Base-by-base conservation (phyloP, 768 basidiomycete species). In the Pleurotus eryngii region DNA sequence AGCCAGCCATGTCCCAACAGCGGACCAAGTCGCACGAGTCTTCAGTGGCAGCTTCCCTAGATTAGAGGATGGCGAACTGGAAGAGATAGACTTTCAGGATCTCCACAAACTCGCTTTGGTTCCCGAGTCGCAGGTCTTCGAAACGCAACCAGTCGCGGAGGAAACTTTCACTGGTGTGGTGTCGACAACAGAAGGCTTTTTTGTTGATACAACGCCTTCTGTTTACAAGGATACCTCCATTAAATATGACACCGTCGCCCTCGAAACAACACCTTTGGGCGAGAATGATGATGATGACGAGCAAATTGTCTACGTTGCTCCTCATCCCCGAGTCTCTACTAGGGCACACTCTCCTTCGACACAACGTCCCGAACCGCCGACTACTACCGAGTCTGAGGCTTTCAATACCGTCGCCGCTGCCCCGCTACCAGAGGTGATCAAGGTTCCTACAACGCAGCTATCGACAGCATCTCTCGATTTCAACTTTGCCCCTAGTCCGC, bases 271-370 rank as follows among this genome's bases (percentile, higher is more conserved):
- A 46, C 57, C 59, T 5, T 56, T 57, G 49, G 51, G 35, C 46
- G 30, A 53, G 14, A 15, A 46, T 8, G 70, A 71, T 11, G 76
- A 75, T 26, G 84, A 84, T 27, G 86, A 88, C 17, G 90, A 92
- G 56, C 65, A 81, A 3, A 90, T 92, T 55, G 89, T 92, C 8
- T 91, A 91, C 64, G 85, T 84, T 22, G 88, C 89, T 0, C 89
- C 90, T 0, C 81, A 88, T 64, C 89, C 89, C 4, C 81, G 86
- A 1, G 30, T 35, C 11, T 63, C 66, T 1, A 47, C 64, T 26
- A 57, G 60, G 24, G 55, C 45, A 4, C 59, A 57, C 53, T 68
- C 69, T 4, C 70, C 70, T 2, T 64, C 67, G 8, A 57, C 66
- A 20, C 7, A 24, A 42, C 9, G 1, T n/a, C 40, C 17, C 11